Percentiles rank a stretch among this genome's conserved stretches.
Conservation (phyloP, 441 rosid genomes). For the Erysimum cheiri region DNA sequence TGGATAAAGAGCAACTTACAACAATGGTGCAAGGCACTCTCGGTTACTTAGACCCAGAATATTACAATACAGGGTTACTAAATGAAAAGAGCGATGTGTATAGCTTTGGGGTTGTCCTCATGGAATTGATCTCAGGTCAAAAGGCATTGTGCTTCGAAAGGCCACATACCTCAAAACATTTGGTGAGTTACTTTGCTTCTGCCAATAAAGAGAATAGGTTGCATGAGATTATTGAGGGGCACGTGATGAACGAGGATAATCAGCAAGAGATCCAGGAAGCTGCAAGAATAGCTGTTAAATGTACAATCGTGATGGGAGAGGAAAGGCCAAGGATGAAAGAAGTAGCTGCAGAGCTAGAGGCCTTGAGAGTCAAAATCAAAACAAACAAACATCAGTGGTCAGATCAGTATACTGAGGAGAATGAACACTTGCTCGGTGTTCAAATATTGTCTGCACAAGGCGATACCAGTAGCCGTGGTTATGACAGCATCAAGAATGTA, state of each 20-base stretch:
- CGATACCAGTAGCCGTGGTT: background rate
- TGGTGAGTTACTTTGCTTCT: slow-evolving; percentile 9
- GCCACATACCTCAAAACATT: background rate
- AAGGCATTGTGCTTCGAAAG: background rate
- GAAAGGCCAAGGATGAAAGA: slow-evolving; percentile 21
- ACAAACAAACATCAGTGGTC: background rate
- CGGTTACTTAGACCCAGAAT: slow-evolving; percentile 24
- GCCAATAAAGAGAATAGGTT: background rate
- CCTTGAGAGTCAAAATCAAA: background rate
- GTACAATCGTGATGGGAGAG: background rate
- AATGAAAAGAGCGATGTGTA: slow-evolving; percentile 28
- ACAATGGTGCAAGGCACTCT: slow-evolving; percentile 40
- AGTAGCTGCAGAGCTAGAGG: slow-evolving; percentile 14
- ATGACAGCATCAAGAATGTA: slow-evolving; percentile 23
- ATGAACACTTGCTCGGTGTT: background rate
- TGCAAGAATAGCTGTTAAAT: background rate
- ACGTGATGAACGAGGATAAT: background rate
- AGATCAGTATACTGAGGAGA: background rate
- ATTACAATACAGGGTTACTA: slow-evolving; percentile 21
- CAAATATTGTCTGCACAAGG: background rate
- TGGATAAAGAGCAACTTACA: slow-evolving; percentile 33
- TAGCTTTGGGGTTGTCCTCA: slow-evolving; percentile 25
- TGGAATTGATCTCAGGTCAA: slow-evolving; percentile 21
- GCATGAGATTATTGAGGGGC: background rate
- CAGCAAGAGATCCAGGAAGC: background rate